Conservation (phyloP, 139 green algal genomes). For the Micractinium conductrix region DNA sequence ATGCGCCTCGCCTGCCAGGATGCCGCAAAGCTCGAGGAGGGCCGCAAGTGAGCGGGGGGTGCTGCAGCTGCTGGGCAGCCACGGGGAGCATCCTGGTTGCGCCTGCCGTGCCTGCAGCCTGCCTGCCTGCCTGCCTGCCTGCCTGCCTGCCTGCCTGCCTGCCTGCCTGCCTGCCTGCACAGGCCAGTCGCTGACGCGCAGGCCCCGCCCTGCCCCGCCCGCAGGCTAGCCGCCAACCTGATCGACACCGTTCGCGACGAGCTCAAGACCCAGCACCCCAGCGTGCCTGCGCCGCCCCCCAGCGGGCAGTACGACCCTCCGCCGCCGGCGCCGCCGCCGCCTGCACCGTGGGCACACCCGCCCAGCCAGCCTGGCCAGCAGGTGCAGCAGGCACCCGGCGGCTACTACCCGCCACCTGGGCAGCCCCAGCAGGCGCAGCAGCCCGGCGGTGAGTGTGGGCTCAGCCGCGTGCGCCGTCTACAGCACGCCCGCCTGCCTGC, state of each 20-base stretch:
- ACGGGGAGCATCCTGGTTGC: no score
- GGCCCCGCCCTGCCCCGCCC: no score
- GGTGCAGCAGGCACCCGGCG: background rate
- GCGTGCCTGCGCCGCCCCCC: background rate
- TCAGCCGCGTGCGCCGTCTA: no score
- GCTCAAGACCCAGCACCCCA: background rate
- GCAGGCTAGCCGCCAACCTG: slow-evolving; percentile 33
- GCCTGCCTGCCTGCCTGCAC: background rate
- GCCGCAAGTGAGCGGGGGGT: background rate
- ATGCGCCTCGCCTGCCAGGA: background rate
- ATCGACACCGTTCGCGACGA: slow-evolving; percentile 36
- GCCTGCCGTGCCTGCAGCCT: background rate
- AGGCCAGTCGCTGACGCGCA: background rate
- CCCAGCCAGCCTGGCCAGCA: background rate
- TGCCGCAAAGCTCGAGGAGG: slow-evolving; percentile 15
- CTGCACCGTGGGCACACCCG: background rate
- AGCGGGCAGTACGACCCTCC: slow-evolving; percentile 33
- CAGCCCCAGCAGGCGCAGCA: background rate
- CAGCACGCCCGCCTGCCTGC: no score
- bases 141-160: no score
- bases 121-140: background rate
- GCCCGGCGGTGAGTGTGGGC: background rate
- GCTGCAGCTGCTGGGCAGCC: background rate
- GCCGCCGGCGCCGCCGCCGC: background rate
- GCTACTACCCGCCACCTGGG: background rate